These are phyloP conservation scores for Aspergillus sp. DNA, from an alignment of 2,329 filamentous ascomycete species.

Conservation along the genomic window DNA sequence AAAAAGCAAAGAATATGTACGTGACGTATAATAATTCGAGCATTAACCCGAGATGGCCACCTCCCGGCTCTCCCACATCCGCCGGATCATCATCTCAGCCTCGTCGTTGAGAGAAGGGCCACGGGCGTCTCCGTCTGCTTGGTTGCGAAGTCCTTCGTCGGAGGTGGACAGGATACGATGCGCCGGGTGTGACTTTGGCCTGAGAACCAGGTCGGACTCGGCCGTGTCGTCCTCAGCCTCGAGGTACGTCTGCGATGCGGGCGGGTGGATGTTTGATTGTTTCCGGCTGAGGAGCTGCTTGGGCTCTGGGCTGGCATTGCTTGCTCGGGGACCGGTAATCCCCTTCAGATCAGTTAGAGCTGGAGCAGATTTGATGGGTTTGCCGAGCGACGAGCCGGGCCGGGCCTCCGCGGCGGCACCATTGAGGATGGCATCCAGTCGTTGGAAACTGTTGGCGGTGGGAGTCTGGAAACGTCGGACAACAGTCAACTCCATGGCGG, in stretches of 20 bases:
- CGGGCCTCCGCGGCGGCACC: slow-evolving; percentile 12
- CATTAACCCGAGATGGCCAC: slow-evolving; percentile 35
- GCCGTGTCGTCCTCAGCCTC: slow-evolving; percentile 32
- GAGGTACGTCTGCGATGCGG: slow-evolving; percentile 30
- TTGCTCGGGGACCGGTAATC: slow-evolving; percentile 12
- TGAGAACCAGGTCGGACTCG: slow-evolving; percentile 15
- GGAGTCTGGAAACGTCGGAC: slow-evolving; percentile 47
- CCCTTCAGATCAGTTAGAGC: slow-evolving; percentile 29
- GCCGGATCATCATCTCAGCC: slow-evolving; percentile 40
- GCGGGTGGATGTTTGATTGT: slow-evolving; percentile 22
- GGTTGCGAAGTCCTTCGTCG: slow-evolving; percentile 27
- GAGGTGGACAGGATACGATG: slow-evolving; percentile 35
- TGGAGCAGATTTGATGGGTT: slow-evolving; percentile 36
- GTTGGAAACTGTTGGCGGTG: slow-evolving; percentile 42
- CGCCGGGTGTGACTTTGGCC: slow-evolving; percentile 30
- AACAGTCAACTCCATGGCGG: slow-evolving; percentile 42
- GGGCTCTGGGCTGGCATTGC: slow-evolving; percentile 21
- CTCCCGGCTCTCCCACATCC: slow-evolving; percentile 45
- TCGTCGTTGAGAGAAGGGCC: slow-evolving; percentile 28
- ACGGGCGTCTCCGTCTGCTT: slow-evolving; percentile 19
- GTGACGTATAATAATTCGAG: not conserved
- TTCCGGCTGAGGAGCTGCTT: slow-evolving; percentile 21
- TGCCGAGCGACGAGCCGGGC: slow-evolving; percentile 23
- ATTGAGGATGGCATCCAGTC: slow-evolving; percentile 31
- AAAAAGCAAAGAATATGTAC: not conserved